These are phyloP conservation scores for Backusella australiensis DNA, from an alignment of 192 early-diverging fungal genomes.

Conservation along the genomic window DNA sequence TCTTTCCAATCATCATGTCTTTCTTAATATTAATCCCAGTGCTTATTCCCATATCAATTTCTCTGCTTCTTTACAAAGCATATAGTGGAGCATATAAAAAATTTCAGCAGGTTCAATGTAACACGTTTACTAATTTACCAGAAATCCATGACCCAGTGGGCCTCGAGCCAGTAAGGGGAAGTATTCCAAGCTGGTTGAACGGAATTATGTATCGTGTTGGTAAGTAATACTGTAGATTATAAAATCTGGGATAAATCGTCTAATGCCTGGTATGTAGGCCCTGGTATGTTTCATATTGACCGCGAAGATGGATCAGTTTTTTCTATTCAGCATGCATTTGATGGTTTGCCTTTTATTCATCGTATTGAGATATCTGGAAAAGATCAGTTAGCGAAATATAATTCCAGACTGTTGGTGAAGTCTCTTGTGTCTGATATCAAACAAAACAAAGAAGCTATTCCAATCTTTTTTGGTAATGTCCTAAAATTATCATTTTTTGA, in stretches of 20 bases:
- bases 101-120: not conserved
- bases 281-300: slow-evolving; percentile 26
- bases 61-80: not conserved
- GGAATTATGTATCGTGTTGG: slow-evolving; percentile 50
- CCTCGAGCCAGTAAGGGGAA: slow-evolving; percentile 34
- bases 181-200: slow-evolving; percentile 50
- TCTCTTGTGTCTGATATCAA: slow-evolving; percentile 13
- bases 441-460: not conserved
- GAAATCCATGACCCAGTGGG: slow-evolving; percentile 34
- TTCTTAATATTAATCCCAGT: not conserved
- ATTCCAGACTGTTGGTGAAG: slow-evolving; percentile 25
- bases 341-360: slow-evolving; percentile 29
- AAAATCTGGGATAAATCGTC: not conserved
- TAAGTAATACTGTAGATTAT: slow-evolving; percentile 3
- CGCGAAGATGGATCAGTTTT: slow-evolving; percentile 21
- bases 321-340: slow-evolving; percentile 33
- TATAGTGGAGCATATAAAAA: not conserved
- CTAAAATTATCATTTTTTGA: not conserved
- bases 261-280: slow-evolving; percentile 15
- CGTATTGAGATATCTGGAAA: slow-evolving; percentile 25
- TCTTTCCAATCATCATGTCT: not conserved
- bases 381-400: slow-evolving; percentile 14
- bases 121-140: slow-evolving; percentile 18
- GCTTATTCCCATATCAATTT: not conserved
- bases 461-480: slow-evolving; percentile 22